Evolutionary conservation across 2,329 filamentous ascomycete genomes (phyloP).

Genomic region (Hymenoscyphus scutula): DNA sequence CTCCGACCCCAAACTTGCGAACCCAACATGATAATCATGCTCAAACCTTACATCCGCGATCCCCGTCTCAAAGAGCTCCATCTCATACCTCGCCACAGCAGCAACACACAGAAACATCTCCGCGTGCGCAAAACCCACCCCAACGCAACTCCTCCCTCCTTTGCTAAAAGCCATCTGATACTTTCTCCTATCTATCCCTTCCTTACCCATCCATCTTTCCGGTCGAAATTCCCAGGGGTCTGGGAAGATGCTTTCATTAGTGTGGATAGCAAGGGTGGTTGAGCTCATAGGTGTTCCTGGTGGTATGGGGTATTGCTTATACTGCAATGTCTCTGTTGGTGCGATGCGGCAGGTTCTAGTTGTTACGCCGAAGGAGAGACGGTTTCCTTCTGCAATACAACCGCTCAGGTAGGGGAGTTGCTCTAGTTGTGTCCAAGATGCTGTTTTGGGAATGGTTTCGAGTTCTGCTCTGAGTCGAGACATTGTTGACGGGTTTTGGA

Average conservation of each 20-base stretch:
- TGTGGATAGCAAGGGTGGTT: constrained; percentile 33
- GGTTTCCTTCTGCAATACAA: neutral
- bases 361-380: constrained; percentile 9
- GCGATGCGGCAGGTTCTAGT: constrained; percentile 3
- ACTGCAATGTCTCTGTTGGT: constrained; percentile 1
- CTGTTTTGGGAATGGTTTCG: neutral
- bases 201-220: constrained; percentile 11
- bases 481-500: constrained; percentile 33
- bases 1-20: constrained; percentile 1
- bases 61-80: constrained; percentile 9
- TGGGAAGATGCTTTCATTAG: constrained; percentile 20
- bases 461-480: constrained; percentile 11
- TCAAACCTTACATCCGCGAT: constrained; percentile 9
- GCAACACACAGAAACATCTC: constrained; percentile 5
- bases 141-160: constrained; percentile 42
- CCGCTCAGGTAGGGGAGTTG: constrained; percentile 14
- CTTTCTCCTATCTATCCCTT: constrained; percentile 22
- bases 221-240: constrained; percentile 11
- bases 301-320: constrained; percentile 20
- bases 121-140: constrained; percentile 18
- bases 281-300: constrained; percentile 25
- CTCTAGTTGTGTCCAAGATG: constrained; percentile 4
- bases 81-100: constrained; percentile 7
- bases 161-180: constrained; percentile 44
- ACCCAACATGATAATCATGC: constrained; percentile 11